Base-by-base conservation (phyloP, 768 basidiomycete genomes). In the Lactifluus volemus region DNA sequence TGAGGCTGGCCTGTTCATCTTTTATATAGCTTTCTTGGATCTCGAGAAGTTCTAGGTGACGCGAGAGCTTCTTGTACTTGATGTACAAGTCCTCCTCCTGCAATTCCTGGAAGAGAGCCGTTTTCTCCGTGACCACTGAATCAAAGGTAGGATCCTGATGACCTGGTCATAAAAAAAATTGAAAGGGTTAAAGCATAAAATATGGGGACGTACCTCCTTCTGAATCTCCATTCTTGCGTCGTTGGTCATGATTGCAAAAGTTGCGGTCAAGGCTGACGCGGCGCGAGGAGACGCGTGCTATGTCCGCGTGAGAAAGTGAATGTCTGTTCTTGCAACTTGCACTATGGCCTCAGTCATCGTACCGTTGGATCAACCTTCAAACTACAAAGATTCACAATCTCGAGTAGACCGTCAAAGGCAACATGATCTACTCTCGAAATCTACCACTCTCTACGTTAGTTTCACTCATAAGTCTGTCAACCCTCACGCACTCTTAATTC, bases 21-120 rank as follows among this genome's bases (percentile, higher is more conserved):
- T 98, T 96, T 75, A 99, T 97, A 72, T 98, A 99, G 75, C 89
- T 89, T 75, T 98, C 90, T 69, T 89, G 88, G 30, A 93, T 92
- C 55, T 92, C 89, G 41, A 98, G 84, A 78, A 99, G 92, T 70
- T 99, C 94, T 38, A 95, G 80, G 70, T 99, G 96, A 51, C 92
- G 87, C 55, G 90, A 83, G 53, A 99, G 88, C 70, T 92, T 92
- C 82, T 97, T 96, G 84, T 92, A 97, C 73, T 95, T 97, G 74
- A 91, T 85, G 72, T 98, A 99, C 63, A 98, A 77, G 75, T 98
- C 97, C 76, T 98, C 84, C 60, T 83, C 77, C 68, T 94, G 92
- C 36, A 96, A 79, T 68, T 94, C 90, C 67, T 88, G 86, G 73
- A 88, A 82, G 52, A 98, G 79, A 19, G 89, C 84, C 34, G 88